Evolutionary conservation across 139 green algal genomes (phyloP).

Genomic region (Zygnema cylindricum): DNA sequence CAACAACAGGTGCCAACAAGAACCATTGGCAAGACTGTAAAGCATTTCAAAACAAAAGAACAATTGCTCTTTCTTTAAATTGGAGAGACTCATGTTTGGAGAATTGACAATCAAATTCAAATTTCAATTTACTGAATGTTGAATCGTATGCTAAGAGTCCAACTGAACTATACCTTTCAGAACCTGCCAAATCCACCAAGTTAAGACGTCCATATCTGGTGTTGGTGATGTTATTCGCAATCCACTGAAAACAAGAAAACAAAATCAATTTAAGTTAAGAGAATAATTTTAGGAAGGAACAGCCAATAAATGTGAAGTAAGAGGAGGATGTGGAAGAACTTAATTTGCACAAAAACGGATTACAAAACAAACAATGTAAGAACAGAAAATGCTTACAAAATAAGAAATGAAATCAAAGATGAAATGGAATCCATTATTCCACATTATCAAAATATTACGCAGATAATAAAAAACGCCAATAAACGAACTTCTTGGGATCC

Average conservation of each 20-base stretch:
- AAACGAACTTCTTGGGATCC: no score
- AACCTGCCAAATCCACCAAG: constrained; percentile 62
- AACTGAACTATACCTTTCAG: constrained; percentile 52
- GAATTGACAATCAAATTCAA: no score
- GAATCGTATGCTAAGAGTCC: neutral
- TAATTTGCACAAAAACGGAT: constrained; percentile 41
- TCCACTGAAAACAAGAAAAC: constrained; percentile 21
- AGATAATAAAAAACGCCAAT: no score
- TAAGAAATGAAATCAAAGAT: neutral
- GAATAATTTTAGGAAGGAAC: no score
- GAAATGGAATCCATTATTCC: no score
- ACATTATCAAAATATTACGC: no score
- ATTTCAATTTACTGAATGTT: no score
- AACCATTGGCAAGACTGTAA: no score
- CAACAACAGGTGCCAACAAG: no score
- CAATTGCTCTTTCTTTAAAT: constrained; percentile 13
- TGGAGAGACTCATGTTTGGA: no score
- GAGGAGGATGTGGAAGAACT: constrained; percentile 7
- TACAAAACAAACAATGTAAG: constrained; percentile 1
- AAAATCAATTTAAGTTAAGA: no score
- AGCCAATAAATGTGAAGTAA: no score
- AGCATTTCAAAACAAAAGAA: constrained; percentile 14
- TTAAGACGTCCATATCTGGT: constrained; percentile 55
- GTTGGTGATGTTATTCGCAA: constrained; percentile 28
- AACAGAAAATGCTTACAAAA: neutral